phyloP scores from a whole-genome alignment of 495 filamentous ascomycete species.

The Lasiosphaeria hispida region DNA sequence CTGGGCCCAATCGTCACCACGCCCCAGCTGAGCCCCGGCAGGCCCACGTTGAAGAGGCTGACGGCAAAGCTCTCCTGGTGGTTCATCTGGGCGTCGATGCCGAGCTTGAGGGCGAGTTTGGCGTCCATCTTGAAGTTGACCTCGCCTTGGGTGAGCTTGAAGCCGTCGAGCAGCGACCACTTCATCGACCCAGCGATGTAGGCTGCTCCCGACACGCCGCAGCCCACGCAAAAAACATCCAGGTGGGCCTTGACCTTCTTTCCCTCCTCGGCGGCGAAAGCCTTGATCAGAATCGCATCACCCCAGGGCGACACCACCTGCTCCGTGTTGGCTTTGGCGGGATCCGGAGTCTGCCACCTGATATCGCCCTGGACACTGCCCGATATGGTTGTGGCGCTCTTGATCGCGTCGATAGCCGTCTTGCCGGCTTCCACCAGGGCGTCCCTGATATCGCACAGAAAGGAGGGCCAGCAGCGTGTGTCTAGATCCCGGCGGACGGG shows the following conservation, averaged over 20 bases:
- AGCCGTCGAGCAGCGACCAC: conserved; percentile 5
- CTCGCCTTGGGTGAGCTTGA: conserved; percentile 12
- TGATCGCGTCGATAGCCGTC: conserved; percentile 3
- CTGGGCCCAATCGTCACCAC: conserved; percentile 14
- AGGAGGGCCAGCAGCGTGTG: background rate
- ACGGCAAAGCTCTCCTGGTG: conserved; percentile 3
- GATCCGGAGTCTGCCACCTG: conserved; percentile 1
- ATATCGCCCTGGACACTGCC: conserved; percentile 8
- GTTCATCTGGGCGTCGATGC: conserved; percentile 14
- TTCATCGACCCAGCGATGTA: conserved; percentile 11
- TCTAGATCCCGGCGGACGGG: conserved; percentile 5
- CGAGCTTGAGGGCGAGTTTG: conserved; percentile 12
- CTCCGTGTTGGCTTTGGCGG: background rate
- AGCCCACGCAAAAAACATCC: conserved; percentile 21
- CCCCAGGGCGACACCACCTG: conserved; percentile 20
- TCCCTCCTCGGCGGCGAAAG: conserved; percentile 7
- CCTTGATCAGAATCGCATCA: conserved; percentile 18
- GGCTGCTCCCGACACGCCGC: conserved; percentile 13
- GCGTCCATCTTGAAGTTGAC: conserved; percentile 9
- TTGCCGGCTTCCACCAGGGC: background rate
- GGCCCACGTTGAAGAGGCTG: conserved; percentile 10
- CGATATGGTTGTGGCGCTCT: background rate
- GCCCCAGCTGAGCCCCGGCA: conserved; percentile 12
- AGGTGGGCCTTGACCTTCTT: conserved; percentile 4
- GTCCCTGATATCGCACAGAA: background rate